Conservation (phyloP, 169 alveolate species). For the Eimeria sp. region DNA sequence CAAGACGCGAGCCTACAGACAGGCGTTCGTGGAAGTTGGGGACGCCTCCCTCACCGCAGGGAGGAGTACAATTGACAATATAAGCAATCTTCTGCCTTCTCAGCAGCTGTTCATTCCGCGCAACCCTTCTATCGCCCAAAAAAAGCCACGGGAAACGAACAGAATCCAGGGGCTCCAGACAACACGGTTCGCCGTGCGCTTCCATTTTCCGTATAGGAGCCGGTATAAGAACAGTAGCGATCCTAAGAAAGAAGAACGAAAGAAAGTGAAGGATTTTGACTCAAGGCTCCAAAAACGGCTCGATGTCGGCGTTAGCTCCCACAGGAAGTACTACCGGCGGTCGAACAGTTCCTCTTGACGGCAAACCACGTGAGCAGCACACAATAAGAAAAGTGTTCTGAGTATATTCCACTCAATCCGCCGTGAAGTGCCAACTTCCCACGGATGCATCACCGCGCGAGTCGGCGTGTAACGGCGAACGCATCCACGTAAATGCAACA, state of each 20-base stretch:
- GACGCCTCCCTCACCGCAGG: conserved; percentile 83
- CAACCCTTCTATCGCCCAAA: conserved; percentile 81
- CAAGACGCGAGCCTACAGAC: conserved; percentile 15
- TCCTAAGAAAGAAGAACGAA: background rate
- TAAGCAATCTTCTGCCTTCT: conserved; percentile 70
- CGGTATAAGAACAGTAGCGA: background rate
- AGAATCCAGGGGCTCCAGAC: conserved; percentile 74
- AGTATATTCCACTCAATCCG: background rate
- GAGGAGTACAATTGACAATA: conserved; percentile 83
- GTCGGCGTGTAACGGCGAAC: background rate
- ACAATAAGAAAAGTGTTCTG: background rate
- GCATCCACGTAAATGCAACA: background rate
- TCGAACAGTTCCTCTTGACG: background rate
- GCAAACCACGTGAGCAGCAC: background rate
- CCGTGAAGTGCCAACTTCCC: background rate
- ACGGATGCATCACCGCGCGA: background rate
- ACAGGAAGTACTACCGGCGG: background rate
- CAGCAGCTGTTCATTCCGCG: conserved; percentile 75
- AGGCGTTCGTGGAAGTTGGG: conserved; percentile 80
- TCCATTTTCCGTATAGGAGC: background rate
- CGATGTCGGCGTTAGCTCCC: background rate
- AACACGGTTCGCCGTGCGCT: background rate
- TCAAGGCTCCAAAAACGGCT: conserved; percentile 18
- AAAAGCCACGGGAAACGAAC: conserved; percentile 84
- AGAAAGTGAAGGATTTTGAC: background rate